These are phyloP conservation scores for Tetradesmus lagerheimii DNA, from an alignment of 139 green algal species.

Conservation along the genomic window DNA sequence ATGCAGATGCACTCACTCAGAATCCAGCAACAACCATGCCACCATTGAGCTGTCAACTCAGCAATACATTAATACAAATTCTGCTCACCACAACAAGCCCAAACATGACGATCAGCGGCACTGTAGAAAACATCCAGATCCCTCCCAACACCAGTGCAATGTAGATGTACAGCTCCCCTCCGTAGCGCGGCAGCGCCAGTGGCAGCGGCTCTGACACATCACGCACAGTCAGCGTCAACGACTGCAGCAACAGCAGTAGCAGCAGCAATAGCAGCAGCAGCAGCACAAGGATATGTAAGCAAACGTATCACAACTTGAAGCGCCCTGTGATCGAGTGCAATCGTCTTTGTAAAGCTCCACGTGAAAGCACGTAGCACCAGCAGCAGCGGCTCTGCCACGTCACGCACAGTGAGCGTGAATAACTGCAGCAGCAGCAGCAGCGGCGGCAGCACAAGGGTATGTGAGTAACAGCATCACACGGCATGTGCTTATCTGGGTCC, in stretches of 20 bases:
- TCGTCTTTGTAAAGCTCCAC: too few species aligned
- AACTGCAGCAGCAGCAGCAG: neutral
- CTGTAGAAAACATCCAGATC: conserved; percentile 38
- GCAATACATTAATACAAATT: neutral
- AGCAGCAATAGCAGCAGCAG: neutral
- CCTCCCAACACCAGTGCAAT: conserved; percentile 29
- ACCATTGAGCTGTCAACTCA: too few species aligned
- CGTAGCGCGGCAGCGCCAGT: conserved; percentile 35
- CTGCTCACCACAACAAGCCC: conserved; percentile 19
- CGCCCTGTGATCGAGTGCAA: too few species aligned
- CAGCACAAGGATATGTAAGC: neutral
- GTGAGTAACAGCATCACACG: too few species aligned
- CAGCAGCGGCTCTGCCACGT: neutral
- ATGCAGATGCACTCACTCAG: too few species aligned
- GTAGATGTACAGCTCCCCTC: conserved; percentile 24
- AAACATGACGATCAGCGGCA: conserved; percentile 21
- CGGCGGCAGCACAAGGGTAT: too few species aligned
- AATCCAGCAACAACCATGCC: too few species aligned
- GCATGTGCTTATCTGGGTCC: too few species aligned
- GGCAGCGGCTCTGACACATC: conserved; percentile 41
- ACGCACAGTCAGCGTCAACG: neutral
- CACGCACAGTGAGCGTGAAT: neutral
- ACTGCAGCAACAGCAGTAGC: conserved; percentile 10
- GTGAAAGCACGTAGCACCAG: too few species aligned
- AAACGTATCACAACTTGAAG: too few species aligned